Evolutionary conservation across 2,329 filamentous ascomycete species (phyloP).

Genomic region (Coleophoma eucalyptorum): DNA sequence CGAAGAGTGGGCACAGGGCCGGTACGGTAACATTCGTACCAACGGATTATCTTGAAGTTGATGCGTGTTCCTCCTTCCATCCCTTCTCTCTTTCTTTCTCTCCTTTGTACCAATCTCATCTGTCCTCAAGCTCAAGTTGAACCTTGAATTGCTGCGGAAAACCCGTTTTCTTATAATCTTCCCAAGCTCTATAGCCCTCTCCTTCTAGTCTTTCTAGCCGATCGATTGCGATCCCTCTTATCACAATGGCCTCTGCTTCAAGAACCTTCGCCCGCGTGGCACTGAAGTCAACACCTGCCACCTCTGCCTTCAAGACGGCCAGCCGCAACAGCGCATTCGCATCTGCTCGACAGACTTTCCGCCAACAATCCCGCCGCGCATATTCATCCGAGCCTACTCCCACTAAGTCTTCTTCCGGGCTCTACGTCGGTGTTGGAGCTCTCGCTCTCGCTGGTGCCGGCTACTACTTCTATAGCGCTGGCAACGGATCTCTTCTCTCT

Average conservation of each 20-base stretch:
- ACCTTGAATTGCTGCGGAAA: background rate
- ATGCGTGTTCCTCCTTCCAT: background rate
- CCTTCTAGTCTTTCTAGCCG: background rate
- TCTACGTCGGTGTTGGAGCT: constrained; percentile 56
- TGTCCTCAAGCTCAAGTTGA: background rate
- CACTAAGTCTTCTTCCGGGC: constrained; percentile 39
- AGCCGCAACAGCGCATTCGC: constrained; percentile 54
- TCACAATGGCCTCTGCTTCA: constrained; percentile 31
- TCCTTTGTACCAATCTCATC: background rate
- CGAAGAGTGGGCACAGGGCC: constrained; percentile 1
- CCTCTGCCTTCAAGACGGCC: constrained; percentile 52
- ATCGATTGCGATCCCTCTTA: background rate
- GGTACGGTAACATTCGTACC: too few relatives aligned
- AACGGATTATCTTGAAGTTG: background rate
- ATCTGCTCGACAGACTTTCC: constrained; percentile 64
- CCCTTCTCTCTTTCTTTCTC: background rate
- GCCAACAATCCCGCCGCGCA: constrained; percentile 70
- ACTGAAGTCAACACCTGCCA: constrained; percentile 27
- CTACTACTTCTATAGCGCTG: constrained; percentile 62
- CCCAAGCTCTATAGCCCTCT: background rate
- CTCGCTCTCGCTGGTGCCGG: constrained; percentile 57
- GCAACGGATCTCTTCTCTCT: constrained; percentile 33
- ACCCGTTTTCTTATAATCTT: background rate
- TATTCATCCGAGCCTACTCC: constrained; percentile 74
- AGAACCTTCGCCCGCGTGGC: constrained; percentile 34